Percentiles rank a stretch among this genome's conserved stretches.
Conservation (phyloP, 169 alveolate genomes). For the Cryptosporidium sp. region DNA sequence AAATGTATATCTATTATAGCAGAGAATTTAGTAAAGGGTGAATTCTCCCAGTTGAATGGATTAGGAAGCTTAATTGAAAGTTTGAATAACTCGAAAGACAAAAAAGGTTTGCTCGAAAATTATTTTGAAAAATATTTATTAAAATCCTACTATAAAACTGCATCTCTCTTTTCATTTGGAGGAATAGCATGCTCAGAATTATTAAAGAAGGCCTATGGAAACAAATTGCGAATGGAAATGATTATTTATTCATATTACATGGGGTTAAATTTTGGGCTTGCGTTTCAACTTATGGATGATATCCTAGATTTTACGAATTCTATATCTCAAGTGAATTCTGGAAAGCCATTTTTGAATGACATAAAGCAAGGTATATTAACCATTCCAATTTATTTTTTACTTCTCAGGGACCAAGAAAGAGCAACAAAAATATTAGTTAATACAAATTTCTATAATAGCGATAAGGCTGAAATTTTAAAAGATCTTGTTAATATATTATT, state of each 20-base stretch:
- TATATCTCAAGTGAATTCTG: background rate
- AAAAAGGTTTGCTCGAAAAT: background rate
- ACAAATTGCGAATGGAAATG: background rate
- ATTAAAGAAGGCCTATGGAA: background rate
- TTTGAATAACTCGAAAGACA: background rate
- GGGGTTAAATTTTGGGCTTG: constrained; percentile 39
- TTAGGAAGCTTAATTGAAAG: constrained; percentile 4
- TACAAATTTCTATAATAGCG: background rate
- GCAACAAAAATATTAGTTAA: background rate
- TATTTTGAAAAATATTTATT: constrained; percentile 4
- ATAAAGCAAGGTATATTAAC: constrained; percentile 27
- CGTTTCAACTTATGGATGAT: constrained; percentile 23
- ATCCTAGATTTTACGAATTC: constrained; percentile 13
- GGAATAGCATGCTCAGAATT: constrained; percentile 17
- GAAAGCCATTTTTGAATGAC: constrained; percentile 9
- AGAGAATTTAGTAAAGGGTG: constrained; percentile 1
- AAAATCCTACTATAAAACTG: constrained; percentile 14
- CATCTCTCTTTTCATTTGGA: constrained; percentile 32
- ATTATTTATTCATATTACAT: background rate
- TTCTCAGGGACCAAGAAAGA: background rate
- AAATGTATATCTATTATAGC: constrained; percentile 16
- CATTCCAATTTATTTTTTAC: background rate
- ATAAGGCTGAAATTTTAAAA: background rate
- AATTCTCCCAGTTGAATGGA: background rate
- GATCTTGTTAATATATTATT: background rate